Evolutionary conservation across 2,329 filamentous ascomycete species (phyloP), one percentile per base, ranked within the genome.

Genomic region (Septoria petroselini): DNA sequence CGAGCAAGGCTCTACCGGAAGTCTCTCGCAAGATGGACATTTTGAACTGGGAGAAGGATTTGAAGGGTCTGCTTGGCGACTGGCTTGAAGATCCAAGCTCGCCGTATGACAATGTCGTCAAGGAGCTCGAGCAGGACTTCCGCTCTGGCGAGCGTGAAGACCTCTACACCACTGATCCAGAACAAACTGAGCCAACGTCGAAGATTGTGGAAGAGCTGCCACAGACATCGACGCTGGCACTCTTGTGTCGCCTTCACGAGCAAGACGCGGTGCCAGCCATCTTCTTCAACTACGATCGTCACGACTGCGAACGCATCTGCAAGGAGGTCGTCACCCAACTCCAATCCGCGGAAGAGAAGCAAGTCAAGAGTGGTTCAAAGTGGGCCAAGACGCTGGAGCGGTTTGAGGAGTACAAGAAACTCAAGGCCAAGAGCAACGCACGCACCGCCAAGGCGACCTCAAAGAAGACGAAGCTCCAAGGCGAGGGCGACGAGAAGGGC

Each of bases 231-330:
- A 81, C 77, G 2, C 68, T 86, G 14, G 76, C 81, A 1, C 68
- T 88, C 23, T 70, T 85, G 0, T 74, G 71, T 12, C 76, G 82
- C 25, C 72, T 90, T 1, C 78, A 87, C 41, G 71, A 74, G 12
- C 78, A 82, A 48, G 77, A 80, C 48, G 84, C 83, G 0, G 73
- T 91, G 1, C 87, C 86, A 0, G 86, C 84, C 0, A 81, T 91
- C 9, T 66, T 90, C 1, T 91, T 91, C 73, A 87, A 88, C 62
- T 91, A 87, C 58, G 84, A 90, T 56, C 80, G 85, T 40, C 66
- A 67, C 1, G 67, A 71, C 23, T 91, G 87, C 59, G 85, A 89
- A 65, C 65, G 67, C 7, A 77, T 85, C 21, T 76, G 79, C 19
- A 58, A 65, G 18, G 60, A 68, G 0, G 59, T 90, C 0, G 64